Evolutionary conservation across 257 asterid genomes (phyloP).

Genomic region (Pogostemon cablin): DNA sequence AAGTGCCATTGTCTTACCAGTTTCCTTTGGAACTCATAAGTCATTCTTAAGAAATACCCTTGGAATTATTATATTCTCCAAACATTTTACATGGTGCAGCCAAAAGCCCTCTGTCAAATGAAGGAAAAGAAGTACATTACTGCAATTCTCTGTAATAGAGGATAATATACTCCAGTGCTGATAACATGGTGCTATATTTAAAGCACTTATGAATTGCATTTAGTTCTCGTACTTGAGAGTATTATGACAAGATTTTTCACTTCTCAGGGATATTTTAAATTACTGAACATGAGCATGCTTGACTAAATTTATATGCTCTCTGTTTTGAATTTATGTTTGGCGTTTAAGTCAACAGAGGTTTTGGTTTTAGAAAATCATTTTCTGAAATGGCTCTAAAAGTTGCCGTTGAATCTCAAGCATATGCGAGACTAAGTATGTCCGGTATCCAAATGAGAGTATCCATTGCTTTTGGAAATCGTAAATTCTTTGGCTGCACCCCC

Average conservation of each 20-base stretch:
- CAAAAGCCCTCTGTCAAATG: neutral
- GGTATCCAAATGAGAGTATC: neutral
- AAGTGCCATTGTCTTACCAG: neutral
- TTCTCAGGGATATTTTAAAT: neutral
- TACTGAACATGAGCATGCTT: neutral
- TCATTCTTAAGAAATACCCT: neutral
- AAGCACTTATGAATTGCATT: neutral
- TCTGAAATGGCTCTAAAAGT: conserved; percentile 4
- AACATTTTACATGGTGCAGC: neutral
- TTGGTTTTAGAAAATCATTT: neutral
- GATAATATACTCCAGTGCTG: neutral
- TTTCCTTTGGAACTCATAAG: neutral
- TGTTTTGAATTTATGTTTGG: neutral
- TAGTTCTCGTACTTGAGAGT: conserved; percentile 17
- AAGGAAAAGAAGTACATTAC: conserved; percentile 2
- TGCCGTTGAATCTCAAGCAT: conserved; percentile 1
- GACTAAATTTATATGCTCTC: neutral
- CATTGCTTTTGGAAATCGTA: neutral
- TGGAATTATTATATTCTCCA: neutral
- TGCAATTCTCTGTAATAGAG: neutral
- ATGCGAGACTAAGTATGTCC: neutral
- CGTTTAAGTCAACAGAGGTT: neutral
- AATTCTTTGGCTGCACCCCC: neutral
- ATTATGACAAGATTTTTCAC: neutral
- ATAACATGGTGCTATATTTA: neutral